phyloP scores from a whole-genome alignment of 306 rosid species.

The Fragaria iinumae region DNA sequence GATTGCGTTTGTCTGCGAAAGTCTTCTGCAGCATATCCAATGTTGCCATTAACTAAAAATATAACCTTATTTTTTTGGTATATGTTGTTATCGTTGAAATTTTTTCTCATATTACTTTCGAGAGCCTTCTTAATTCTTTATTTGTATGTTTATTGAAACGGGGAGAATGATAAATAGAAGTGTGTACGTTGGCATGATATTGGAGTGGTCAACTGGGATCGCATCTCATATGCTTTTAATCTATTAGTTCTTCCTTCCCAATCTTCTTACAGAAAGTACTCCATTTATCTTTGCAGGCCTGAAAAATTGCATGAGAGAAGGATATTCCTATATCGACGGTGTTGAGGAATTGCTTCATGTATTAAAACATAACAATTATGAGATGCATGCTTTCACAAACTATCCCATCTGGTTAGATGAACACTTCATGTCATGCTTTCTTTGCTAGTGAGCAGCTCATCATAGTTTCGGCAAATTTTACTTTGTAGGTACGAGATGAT shows the following conservation, averaged over 20 bases:
- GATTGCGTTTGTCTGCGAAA: neutral
- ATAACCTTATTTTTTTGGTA: neutral
- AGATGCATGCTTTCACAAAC: constrained; percentile 96
- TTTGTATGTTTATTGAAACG: neutral
- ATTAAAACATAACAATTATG: constrained; percentile 64
- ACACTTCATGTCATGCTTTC: constrained; percentile 21
- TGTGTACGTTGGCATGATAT: neutral
- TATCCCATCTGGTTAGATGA: constrained; percentile 76
- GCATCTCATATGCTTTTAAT: neutral
- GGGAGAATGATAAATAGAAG: neutral
- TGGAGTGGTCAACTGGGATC: neutral
- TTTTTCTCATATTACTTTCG: neutral
- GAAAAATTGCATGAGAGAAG: constrained; percentile 67
- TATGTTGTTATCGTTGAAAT: neutral
- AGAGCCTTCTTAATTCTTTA: neutral
- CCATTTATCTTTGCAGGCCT: constrained; percentile 54
- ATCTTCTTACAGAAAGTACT: neutral
- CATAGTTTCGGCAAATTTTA: constrained; percentile 16
- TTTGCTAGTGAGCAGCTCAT: constrained; percentile 15
- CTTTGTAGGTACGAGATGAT: constrained; percentile 76
- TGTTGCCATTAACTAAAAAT: neutral
- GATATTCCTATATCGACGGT: constrained; percentile 75
- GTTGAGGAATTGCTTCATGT: constrained; percentile 68
- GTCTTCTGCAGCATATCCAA: neutral
- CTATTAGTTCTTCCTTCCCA: neutral